Evolutionary conservation across 2,329 filamentous ascomycete species (phyloP), one percentile per base, ranked within the genome.

Genomic region (Xylaria sp.): DNA sequence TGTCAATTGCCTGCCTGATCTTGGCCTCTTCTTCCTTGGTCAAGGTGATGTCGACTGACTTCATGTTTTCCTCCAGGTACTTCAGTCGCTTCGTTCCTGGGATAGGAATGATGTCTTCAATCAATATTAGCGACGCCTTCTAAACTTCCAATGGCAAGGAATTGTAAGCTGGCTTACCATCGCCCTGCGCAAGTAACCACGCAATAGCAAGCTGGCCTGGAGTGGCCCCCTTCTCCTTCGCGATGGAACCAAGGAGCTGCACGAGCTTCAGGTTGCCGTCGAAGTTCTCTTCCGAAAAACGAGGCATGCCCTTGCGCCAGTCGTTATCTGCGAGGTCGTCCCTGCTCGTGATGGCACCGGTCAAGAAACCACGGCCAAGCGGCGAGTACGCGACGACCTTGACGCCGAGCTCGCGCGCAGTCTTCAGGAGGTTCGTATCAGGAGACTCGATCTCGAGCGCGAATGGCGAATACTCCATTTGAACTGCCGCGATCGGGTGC

Each of bases 361-460:
- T 83, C 12, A 89, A 74, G 70, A 88, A 80, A 1, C 87, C 87
- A 2, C 86, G 82, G 7, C 86, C 86, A 6, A 89, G 82, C 1
- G 87, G 87, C 24, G 82, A 84, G 77, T 87, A 88, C 1, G 85
- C 83, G 0, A 89, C 82, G 17, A 87, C 78, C 2, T 83, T 81
- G 6, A 87, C 79, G 1, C 86, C 86, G 1, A 89, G 81, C 72
- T 88, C 85, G 32, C 85, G 80, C 14, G 81, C 84, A 0, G 86
- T 85, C 50, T 81, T 78, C 11, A 89, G 76, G 39, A 89, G 75
- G 19, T 80, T 79, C 7, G 82, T 84, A 7, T 82, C 77, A 2
- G 75, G 78, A 17, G 84, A 84, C 76, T 91, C 88, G 69, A 91
- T 87, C 67, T 88, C 82, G 45, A 91, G 81, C 1, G 82, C 77